Conservation (phyloP, 169 alveolate genomes). For the Plasmodium billcollinsi region DNA sequence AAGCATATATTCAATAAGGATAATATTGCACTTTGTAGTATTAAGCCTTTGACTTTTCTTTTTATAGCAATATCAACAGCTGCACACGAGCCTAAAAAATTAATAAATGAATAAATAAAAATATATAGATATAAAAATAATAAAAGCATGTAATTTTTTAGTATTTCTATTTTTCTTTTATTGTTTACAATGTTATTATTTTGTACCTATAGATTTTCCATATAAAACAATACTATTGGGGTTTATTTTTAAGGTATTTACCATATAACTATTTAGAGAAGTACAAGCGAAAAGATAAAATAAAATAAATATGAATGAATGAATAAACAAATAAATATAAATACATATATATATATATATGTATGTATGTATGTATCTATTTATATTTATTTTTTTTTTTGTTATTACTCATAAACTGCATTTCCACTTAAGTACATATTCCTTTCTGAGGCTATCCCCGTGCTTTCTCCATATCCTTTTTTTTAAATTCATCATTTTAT, state of each 20-base stretch:
- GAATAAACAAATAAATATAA: slow-evolving; percentile 12
- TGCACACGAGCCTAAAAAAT: slow-evolving; percentile 70
- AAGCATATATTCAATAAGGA: slow-evolving; percentile 69
- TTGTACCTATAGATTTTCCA: slow-evolving; percentile 74
- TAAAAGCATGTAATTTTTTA: slow-evolving; percentile 2
- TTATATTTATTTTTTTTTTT: too few relatives aligned
- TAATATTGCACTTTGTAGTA: slow-evolving; percentile 71
- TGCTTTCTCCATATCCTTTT: slow-evolving; percentile 77
- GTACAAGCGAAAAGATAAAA: background rate
- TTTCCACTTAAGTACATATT: slow-evolving; percentile 70
- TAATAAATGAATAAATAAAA: background rate
- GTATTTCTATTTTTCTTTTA: background rate
- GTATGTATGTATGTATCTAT: too few relatives aligned
- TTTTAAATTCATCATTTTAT: slow-evolving; percentile 20
- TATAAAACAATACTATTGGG: slow-evolving; percentile 56
- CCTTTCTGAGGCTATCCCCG: slow-evolving; percentile 54
- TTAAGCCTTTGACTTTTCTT: slow-evolving; percentile 66
- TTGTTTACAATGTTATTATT: slow-evolving; percentile 3
- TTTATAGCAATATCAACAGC: slow-evolving; percentile 55
- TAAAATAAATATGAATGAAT: background rate
- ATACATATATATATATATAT: too few relatives aligned
- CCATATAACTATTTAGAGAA: slow-evolving; percentile 56
- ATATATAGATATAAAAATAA: too few relatives aligned
- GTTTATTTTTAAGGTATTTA: slow-evolving; percentile 40
- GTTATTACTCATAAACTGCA: slow-evolving; percentile 61